Evolutionary conservation across 2,329 filamentous ascomycete genomes (phyloP).

Genomic region (Aspergillus clavatus): DNA sequence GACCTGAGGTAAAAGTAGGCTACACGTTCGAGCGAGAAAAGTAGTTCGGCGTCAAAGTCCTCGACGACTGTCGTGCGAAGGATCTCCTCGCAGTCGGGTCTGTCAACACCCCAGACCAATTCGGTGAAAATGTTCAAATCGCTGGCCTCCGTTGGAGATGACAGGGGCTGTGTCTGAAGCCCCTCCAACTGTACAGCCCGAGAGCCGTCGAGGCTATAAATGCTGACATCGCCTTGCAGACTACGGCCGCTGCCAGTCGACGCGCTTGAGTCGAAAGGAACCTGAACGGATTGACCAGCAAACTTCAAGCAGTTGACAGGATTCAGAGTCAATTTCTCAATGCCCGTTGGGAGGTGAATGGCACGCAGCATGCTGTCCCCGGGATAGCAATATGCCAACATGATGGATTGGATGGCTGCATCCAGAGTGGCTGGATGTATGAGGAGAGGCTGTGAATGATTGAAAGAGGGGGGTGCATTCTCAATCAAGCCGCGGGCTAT

Average conservation of each 20-base stretch:
- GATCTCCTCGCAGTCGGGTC: neutral
- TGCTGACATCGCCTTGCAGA: neutral
- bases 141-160: neutral
- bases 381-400: neutral
- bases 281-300: neutral
- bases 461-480: neutral
- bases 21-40: conserved; percentile 14
- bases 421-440: neutral
- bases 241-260: neutral
- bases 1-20: conserved; percentile 17
- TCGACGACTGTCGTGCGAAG: neutral
- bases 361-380: neutral
- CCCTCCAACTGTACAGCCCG: neutral
- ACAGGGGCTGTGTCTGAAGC: neutral
- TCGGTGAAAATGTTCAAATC: neutral
- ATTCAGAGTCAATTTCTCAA: conserved; percentile 8
- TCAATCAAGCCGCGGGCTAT: neutral
- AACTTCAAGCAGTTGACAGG: conserved; percentile 1
- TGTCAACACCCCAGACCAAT: too few relatives aligned
- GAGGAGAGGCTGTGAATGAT: neutral
- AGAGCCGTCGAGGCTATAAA: neutral
- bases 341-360: neutral
- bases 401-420: neutral
- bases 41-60: neutral
- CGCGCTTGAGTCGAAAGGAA: neutral